phyloP scores from a whole-genome alignment of 495 filamentous ascomycete genomes.

The Glutinoglossum americanum region DNA sequence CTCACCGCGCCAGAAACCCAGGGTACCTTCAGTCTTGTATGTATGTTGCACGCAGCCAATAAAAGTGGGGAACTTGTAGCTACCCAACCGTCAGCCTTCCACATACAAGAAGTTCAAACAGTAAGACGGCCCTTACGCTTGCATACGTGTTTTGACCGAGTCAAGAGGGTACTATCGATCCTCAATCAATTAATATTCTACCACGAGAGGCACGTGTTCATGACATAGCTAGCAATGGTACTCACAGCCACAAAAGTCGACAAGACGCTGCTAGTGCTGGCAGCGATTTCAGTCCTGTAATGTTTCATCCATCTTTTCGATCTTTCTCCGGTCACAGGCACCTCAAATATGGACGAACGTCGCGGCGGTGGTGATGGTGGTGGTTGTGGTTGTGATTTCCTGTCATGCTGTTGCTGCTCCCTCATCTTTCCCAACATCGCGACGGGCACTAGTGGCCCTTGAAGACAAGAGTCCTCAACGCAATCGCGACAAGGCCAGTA shows the following conservation, averaged over 20 bases:
- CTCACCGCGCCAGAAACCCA: conserved; percentile 61
- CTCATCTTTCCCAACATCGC: conserved; percentile 8
- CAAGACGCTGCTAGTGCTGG: conserved; percentile 48
- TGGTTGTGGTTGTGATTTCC: not conserved
- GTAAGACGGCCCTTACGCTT: conserved; percentile 26
- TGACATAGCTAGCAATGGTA: not conserved
- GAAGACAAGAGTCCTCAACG: conserved; percentile 36
- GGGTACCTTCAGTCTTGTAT: conserved; percentile 45
- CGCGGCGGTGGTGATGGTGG: conserved; percentile 17
- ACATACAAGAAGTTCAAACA: not conserved
- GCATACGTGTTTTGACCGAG: conserved; percentile 72
- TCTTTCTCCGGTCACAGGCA: conserved; percentile 1
- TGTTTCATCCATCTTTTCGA: conserved; percentile 40
- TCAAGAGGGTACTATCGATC: conserved; percentile 49
- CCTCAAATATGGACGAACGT: conserved; percentile 8
- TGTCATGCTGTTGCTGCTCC: not conserved
- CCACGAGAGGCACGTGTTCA: not conserved
- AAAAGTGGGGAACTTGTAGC: conserved; percentile 49
- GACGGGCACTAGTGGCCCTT: conserved; percentile 8
- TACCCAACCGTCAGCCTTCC: conserved; percentile 12
- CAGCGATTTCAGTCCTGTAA: conserved; percentile 62
- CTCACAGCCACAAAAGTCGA: conserved; percentile 46
- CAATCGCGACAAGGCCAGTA: conserved; percentile 34
- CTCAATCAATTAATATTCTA: not conserved
- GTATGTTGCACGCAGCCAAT: conserved; percentile 48